phyloP scores from a whole-genome alignment of 2,329 filamentous ascomycete genomes.

The Colletotrichum caudatum region DNA sequence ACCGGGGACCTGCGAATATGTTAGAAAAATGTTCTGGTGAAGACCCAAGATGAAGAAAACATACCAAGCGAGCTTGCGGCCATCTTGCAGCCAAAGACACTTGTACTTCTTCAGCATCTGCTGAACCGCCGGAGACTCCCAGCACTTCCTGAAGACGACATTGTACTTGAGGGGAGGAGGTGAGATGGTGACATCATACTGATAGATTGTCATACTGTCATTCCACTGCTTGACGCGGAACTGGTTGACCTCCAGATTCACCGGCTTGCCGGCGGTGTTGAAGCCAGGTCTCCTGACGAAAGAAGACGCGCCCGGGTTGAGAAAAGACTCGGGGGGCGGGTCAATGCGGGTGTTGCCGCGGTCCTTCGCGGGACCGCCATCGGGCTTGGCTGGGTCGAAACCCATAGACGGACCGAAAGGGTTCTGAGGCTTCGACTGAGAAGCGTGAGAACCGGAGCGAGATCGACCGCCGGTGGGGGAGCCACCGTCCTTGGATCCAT shows the following conservation, averaged over 20 bases:
- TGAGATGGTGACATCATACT: constrained; percentile 84
- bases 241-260: constrained; percentile 76
- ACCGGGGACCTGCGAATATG: constrained; percentile 51
- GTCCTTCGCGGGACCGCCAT: constrained; percentile 44
- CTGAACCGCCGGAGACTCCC: constrained; percentile 74
- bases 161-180: constrained; percentile 71
- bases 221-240: constrained; percentile 73
- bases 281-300: constrained; percentile 65
- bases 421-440: constrained; percentile 12
- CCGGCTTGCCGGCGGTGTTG: constrained; percentile 68
- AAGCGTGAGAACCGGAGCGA: constrained; percentile 28
- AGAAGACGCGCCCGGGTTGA: constrained; percentile 47
- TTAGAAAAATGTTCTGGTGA: constrained; percentile 33
- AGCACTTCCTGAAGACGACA: constrained; percentile 79
- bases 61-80: constrained; percentile 87
- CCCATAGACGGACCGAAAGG: constrained; percentile 48
- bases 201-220: constrained; percentile 74
- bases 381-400: constrained; percentile 58
- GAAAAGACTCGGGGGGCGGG: constrained; percentile 68
- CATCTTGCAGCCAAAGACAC: constrained; percentile 79
- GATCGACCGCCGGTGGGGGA: constrained; percentile 20
- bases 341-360: constrained; percentile 65
- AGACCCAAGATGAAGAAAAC: constrained; percentile 43
- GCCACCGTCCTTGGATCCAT: constrained; percentile 21
- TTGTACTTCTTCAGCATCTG: constrained; percentile 61